Base-by-base conservation (phyloP, 2,329 filamentous ascomycete genomes). In the Epichloe sp. region DNA sequence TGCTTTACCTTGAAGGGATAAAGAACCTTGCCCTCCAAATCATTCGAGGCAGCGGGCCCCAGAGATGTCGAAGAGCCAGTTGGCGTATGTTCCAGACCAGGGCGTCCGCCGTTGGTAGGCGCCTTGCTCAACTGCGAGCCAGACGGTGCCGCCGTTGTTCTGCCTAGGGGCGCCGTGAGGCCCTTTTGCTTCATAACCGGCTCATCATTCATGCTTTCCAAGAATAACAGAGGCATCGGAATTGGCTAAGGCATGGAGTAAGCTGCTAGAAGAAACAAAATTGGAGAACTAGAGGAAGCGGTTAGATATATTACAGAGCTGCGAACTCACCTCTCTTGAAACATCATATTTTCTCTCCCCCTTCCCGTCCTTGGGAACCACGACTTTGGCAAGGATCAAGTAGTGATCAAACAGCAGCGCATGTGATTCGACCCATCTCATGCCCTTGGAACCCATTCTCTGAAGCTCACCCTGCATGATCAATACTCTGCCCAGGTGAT, bases 1-100 rank as follows among this genome's bases (percentile, higher is more conserved):
- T 98, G 93, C 70, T 96, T 96, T 64, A 98, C 81, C 57, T 83
- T 83, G 79, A 98, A 98, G 0, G 94, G 93, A 64, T 90, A 98
- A 59, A 98, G 70, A 44, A 93, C 86, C 65, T 84, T 88, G 62
- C 88, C 83, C 57, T 95, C 87, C 45, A 77, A 79, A 41, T 93
- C 86, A 55, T 80, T 85, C 31, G 76, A 69, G 36, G 63, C 69
- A 17, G 63, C 56, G 7, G 71, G 66, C 4, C 65, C 63, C 31
- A 79, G 63, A 2, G 82, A 82, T 34, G 70, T 72, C 3, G 88
- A 90, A 4, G 79, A 80, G 53, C 71, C 77, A 0, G 88, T 90
- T 40, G 77, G 76, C 26, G 76, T 74, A 58, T 93, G 86, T 52
- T 82, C 78, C 8, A 94, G 66, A 14, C 75, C 75, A 12, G 81